Evolutionary conservation across 345 rosid species (phyloP).

Genomic region (Leavenworthia alabamica): DNA sequence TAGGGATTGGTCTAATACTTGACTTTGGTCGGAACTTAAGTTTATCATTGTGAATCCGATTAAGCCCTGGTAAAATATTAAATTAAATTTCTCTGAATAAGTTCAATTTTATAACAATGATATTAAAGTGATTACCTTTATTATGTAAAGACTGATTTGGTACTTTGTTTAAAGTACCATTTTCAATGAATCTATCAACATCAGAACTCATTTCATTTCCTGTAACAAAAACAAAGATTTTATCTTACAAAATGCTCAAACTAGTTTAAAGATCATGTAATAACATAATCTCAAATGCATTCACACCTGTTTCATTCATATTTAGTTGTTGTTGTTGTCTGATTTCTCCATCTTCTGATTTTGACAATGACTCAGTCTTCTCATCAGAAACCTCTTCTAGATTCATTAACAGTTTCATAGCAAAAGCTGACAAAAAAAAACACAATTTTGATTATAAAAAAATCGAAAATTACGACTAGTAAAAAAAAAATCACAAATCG

Average conservation of each 20-base stretch:
- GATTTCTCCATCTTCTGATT: slow-evolving; percentile 5
- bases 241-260: background rate
- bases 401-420: slow-evolving; percentile 13
- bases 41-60: slow-evolving; percentile 32
- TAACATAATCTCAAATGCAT: background rate
- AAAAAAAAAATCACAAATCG: background rate
- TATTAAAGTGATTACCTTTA: slow-evolving; percentile 26
- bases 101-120: background rate
- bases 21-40: slow-evolving; percentile 37
- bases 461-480: background rate
- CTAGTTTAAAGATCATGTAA: background rate
- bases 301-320: slow-evolving; percentile 26
- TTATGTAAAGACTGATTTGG: slow-evolving; percentile 17
- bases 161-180: slow-evolving; percentile 15
- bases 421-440: slow-evolving; percentile 18
- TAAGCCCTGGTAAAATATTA: slow-evolving; percentile 39
- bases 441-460: background rate
- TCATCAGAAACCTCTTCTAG: slow-evolving; percentile 6
- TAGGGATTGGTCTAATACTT: slow-evolving; percentile 36
- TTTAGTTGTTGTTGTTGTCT: background rate
- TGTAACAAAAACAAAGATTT: background rate
- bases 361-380: background rate
- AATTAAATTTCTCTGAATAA: slow-evolving; percentile 1
- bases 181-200: slow-evolving; percentile 9
- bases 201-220: slow-evolving; percentile 24